Evolutionary conservation across 176 grass and related monocot species (phyloP).

Genomic region (Oryza glumipatula): DNA sequence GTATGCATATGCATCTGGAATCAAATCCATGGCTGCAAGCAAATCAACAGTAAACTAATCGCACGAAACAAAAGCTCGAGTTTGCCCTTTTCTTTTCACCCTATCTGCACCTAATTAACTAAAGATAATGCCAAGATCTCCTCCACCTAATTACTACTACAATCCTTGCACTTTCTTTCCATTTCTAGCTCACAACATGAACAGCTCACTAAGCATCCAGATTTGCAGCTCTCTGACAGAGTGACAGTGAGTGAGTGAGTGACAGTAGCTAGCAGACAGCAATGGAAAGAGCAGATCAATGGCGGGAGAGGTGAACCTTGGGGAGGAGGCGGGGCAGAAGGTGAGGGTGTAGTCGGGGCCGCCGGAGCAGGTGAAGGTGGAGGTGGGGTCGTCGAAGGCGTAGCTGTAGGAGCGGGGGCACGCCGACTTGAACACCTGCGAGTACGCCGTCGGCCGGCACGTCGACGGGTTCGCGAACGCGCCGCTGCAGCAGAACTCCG

Average conservation of each 20-base stretch:
- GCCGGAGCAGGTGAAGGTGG: slow-evolving; percentile 86
- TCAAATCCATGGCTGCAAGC: not conserved
- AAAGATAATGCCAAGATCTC: slow-evolving; percentile 23
- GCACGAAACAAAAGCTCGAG: not conserved
- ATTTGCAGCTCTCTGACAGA: not conserved
- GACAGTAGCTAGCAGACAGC: not conserved
- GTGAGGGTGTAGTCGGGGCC: slow-evolving; percentile 73
- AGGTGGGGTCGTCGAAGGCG: slow-evolving; percentile 91
- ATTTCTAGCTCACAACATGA: not conserved
- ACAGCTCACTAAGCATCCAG: not conserved
- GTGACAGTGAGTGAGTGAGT: too few species aligned
- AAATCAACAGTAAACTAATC: not conserved
- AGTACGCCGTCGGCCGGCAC: slow-evolving; percentile 76
- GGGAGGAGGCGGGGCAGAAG: slow-evolving; percentile 70
- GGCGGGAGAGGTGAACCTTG: slow-evolving; percentile 49
- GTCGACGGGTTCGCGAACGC: slow-evolving; percentile 64
- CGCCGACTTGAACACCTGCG: slow-evolving; percentile 84
- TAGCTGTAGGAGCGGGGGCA: slow-evolving; percentile 98
- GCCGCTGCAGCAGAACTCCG: slow-evolving; percentile 89
- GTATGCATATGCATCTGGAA: not conserved
- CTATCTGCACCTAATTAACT: slow-evolving; percentile 3
- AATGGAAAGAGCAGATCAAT: slow-evolving; percentile 35
- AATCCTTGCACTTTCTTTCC: not conserved
- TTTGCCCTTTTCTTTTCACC: slow-evolving; percentile 2
- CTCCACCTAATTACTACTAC: too few species aligned